Base-by-base conservation (phyloP, 208 protist species). In the Crithidia mellificae region DNA sequence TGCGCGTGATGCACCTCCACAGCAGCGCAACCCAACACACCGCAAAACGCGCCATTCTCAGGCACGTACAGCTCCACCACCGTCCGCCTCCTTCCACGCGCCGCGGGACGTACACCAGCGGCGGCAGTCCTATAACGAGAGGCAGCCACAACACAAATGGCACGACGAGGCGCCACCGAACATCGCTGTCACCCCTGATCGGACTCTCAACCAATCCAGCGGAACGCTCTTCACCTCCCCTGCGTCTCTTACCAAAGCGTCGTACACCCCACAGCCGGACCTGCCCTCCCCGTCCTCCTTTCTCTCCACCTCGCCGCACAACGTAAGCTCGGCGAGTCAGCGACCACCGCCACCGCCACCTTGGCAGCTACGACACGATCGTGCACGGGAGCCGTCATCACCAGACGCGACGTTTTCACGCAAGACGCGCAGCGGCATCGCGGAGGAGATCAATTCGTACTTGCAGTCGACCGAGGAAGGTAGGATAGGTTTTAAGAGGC, bases 261-360 rank as follows among this genome's bases (percentile, higher is more conserved):
- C 62, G 25, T 49, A 49, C 47, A n/a, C 29, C n/a, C 62, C 43
- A n/a, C 61, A 61, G 38, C 41, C 39, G 2, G 39, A 68, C n/a
- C 55, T 75, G 69, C 62, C 43, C 5, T 54, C 68, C 4, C 53
- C 68, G 6, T 47, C 68, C 25, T 56, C 63, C 7, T 65, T 65
- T 17, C n/a, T 65, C 3, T 65, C 59, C 29, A 30, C 32, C 43
- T 65, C 59, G 12, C 58, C n/a, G 9, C 27, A 25, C 22, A 50
- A 41, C 52, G 32, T 50, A 41, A 41, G 46, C 22, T 20, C 2
- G 0, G 32, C 25, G 15, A 32, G 36, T 27, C 41, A 15, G 30
- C 53, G 2, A 22, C 39, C 17, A 6, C 53, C 64, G 29, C 64
- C 63, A 2, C 52, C 63, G 32, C 63, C 63, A n/a, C n/a, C n/a